A percentile compares a stretch with the other conserved stretches of the same genome.
Conservation (phyloP, 208 protist species). For the Trichomonas vaginalis region DNA sequence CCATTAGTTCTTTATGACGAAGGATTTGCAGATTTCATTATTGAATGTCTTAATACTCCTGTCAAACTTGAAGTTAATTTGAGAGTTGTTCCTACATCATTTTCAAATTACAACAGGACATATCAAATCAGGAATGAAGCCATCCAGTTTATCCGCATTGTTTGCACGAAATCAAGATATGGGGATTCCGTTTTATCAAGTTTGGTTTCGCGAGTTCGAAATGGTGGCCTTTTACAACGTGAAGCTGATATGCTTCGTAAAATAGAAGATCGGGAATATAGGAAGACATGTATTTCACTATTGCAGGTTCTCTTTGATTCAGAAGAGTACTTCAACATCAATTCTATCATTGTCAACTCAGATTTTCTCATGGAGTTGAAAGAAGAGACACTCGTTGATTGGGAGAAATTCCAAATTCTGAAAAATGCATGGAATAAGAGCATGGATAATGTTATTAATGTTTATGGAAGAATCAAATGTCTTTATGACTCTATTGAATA, state of each 20-base stretch:
- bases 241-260: not conserved
- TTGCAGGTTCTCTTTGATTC: not conserved
- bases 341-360: not conserved
- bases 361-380: not conserved
- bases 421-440: not conserved
- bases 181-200: not conserved
- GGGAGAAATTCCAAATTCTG: not conserved
- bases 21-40: not conserved
- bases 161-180: not conserved
- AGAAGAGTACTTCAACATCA: not conserved
- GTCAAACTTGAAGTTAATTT: not conserved
- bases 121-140: not conserved
- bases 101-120: not conserved
- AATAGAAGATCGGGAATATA: not conserved
- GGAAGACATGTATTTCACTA: not conserved
- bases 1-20: not conserved
- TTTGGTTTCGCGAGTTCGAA: not conserved
- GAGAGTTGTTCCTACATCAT: not conserved
- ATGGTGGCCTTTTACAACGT: not conserved
- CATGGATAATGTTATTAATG: too few species aligned
- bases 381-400: not conserved
- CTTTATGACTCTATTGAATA: too few species aligned
- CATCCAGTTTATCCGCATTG: not conserved
- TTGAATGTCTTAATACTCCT: not conserved
- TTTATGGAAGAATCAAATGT: too few species aligned